Percentiles rank a stretch among this genome's conserved stretches.
phyloP scores from a whole-genome alignment of 1,284 basidiomycete species.

The Wolfiporia cocos region DNA sequence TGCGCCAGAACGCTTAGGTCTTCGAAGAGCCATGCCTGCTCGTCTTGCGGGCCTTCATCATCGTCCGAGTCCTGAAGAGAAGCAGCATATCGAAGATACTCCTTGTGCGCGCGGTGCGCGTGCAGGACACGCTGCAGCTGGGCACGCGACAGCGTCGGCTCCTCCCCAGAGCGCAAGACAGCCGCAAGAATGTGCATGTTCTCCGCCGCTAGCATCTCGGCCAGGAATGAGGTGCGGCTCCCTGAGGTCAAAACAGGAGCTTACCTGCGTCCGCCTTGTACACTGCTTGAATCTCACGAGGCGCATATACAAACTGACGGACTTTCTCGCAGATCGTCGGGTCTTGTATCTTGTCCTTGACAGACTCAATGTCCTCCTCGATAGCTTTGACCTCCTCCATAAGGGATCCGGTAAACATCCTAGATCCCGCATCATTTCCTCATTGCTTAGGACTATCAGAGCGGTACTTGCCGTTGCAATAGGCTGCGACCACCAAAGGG shows the following conservation, averaged over 20 bases:
- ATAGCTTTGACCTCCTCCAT: constrained; percentile 85
- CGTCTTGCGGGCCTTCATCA: constrained; percentile 87
- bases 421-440: constrained; percentile 23
- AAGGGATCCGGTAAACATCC: constrained; percentile 93
- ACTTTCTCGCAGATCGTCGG: constrained; percentile 86
- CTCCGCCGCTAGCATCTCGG: constrained; percentile 60
- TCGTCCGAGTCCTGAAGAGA: constrained; percentile 79
- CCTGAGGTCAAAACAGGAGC: constrained; percentile 10
- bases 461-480: constrained; percentile 65
- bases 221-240: not conserved
- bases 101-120: constrained; percentile 70
- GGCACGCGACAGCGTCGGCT: constrained; percentile 65
- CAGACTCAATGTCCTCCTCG: constrained; percentile 80
- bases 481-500: constrained; percentile 94
- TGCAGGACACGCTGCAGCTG: constrained; percentile 77
- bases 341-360: constrained; percentile 88
- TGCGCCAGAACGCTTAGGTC: constrained; percentile 79
- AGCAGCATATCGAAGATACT: constrained; percentile 62
- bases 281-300: constrained; percentile 81
- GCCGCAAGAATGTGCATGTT: constrained; percentile 76
- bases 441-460: not conserved
- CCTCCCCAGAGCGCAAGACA: constrained; percentile 78
- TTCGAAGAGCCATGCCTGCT: constrained; percentile 94
- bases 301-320: constrained; percentile 79
- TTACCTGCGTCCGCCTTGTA: constrained; percentile 75